Conservation (phyloP, 169 alveolate species). For the Sarcocystis neurona region DNA sequence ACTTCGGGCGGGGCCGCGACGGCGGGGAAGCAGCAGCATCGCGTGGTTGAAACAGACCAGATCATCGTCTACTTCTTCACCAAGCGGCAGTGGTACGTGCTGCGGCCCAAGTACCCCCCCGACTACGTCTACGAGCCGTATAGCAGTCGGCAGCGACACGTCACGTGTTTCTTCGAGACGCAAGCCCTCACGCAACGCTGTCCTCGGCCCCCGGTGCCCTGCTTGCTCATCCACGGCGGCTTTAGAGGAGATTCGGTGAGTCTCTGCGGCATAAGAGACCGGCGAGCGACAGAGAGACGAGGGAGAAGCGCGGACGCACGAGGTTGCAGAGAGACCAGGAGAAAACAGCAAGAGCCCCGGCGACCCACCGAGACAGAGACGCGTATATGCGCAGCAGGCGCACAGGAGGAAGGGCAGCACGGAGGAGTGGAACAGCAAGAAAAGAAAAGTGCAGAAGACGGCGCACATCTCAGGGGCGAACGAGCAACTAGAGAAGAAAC, state of each 20-base stretch:
- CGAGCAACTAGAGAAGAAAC: too few species aligned
- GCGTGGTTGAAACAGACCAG: conserved; percentile 58
- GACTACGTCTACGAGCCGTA: conserved; percentile 61
- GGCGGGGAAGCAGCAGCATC: neutral
- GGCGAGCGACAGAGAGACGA: too few species aligned
- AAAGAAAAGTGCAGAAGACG: too few species aligned
- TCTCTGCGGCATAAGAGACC: too few species aligned
- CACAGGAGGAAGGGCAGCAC: too few species aligned
- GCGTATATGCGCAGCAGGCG: too few species aligned
- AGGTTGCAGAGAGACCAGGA: too few species aligned
- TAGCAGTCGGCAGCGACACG: conserved; percentile 63
- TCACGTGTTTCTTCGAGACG: conserved; percentile 63
- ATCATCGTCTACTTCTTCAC: conserved; percentile 60
- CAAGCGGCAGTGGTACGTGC: conserved; percentile 56
- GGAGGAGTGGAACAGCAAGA: too few species aligned
- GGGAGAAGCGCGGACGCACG: too few species aligned
- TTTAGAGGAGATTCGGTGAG: conserved; percentile 61
- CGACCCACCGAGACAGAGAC: too few species aligned
- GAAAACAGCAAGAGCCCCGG: too few species aligned
- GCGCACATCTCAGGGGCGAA: too few species aligned
- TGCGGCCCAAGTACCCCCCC: conserved; percentile 62
- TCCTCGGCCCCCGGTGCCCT: conserved; percentile 62
- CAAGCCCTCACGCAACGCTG: conserved; percentile 28
- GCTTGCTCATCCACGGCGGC: conserved; percentile 63
- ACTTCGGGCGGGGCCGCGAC: neutral